Conservation (phyloP, 495 filamentous ascomycete species). For the Staphylotrichum longicolle region DNA sequence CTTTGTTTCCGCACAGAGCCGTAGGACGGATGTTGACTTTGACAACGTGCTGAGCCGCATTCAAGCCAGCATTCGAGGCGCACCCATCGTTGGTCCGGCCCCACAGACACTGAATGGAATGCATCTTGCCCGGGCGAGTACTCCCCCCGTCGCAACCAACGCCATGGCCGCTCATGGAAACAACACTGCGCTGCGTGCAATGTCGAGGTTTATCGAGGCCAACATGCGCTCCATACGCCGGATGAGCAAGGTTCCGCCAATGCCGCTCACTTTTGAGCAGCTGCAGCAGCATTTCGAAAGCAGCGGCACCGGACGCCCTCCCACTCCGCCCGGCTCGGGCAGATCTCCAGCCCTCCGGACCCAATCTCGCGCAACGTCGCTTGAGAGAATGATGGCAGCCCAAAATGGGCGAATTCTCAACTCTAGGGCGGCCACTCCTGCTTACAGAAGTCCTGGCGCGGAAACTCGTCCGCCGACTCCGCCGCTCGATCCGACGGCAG, state of each 20-base stretch:
- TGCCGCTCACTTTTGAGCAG: constrained; percentile 39
- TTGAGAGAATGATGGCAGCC: constrained; percentile 27
- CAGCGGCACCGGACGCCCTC: constrained; percentile 22
- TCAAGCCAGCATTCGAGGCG: constrained; percentile 33
- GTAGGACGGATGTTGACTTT: constrained; percentile 38
- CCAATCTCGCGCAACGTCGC: constrained; percentile 13
- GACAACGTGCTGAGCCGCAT: constrained; percentile 45
- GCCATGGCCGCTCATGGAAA: constrained; percentile 41
- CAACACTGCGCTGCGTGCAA: constrained; percentile 41
- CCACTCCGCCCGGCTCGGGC: constrained; percentile 35
- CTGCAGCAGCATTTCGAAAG: constrained; percentile 27
- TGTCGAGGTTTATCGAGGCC: constrained; percentile 47
- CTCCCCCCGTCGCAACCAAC: constrained; percentile 33
- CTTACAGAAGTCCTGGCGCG: constrained; percentile 1
- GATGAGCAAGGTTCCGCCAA: constrained; percentile 42
- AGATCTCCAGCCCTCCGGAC: constrained; percentile 3
- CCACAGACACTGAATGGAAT: constrained; percentile 38
- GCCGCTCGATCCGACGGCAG: constrained; percentile 21
- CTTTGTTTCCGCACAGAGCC: constrained; percentile 33
- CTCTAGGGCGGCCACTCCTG: constrained; percentile 3
- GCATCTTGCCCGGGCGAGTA: constrained; percentile 36
- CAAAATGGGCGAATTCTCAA: constrained; percentile 1
- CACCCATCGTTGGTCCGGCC: constrained; percentile 21
- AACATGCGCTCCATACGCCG: constrained; percentile 47
- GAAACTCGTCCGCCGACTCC: constrained; percentile 23